A percentile compares a stretch with the other conserved stretches of the same genome.
phyloP scores from a whole-genome alignment of 331 rosid genomes.

The Malus hybrid region DNA sequence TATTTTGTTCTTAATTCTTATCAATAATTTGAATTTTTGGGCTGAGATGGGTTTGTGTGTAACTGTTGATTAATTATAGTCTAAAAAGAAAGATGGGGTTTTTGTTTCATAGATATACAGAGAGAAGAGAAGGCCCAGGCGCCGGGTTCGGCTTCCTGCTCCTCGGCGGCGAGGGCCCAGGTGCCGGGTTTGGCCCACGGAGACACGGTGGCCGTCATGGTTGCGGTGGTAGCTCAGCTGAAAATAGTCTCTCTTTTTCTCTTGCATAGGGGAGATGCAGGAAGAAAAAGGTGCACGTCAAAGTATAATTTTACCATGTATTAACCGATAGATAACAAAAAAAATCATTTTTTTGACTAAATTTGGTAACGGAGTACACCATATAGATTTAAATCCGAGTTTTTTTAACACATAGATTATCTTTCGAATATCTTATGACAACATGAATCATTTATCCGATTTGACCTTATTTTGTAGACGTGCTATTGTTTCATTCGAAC shows the following conservation, averaged over 20 bases:
- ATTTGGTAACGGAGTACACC: no score
- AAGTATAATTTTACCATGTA: no score
- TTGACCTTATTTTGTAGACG: no score
- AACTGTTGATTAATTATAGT: not conserved
- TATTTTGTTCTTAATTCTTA: not conserved
- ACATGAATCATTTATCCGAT: no score
- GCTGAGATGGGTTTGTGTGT: not conserved
- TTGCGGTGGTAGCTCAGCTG: not conserved
- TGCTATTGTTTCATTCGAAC: no score
- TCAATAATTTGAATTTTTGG: not conserved
- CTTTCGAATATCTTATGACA: no score
- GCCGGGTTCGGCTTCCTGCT: constrained; percentile 64
- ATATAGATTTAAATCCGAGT: no score
- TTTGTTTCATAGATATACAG: constrained; percentile 50
- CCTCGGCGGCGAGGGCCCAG: constrained; percentile 83
- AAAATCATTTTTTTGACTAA: no score
- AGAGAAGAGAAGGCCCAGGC: constrained; percentile 48
- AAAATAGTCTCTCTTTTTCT: not conserved
- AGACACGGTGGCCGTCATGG: constrained; percentile 86
- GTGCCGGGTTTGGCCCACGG: constrained; percentile 95
- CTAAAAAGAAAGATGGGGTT: not conserved
- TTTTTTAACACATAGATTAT: no score
- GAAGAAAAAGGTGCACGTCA: no score
- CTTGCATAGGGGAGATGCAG: constrained; percentile 34
- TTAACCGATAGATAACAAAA: no score